A percentile compares a stretch with the other conserved stretches of the same genome.
Conservation (phyloP, 1,284 basidiomycete species). For the Puccinia novopanici region DNA sequence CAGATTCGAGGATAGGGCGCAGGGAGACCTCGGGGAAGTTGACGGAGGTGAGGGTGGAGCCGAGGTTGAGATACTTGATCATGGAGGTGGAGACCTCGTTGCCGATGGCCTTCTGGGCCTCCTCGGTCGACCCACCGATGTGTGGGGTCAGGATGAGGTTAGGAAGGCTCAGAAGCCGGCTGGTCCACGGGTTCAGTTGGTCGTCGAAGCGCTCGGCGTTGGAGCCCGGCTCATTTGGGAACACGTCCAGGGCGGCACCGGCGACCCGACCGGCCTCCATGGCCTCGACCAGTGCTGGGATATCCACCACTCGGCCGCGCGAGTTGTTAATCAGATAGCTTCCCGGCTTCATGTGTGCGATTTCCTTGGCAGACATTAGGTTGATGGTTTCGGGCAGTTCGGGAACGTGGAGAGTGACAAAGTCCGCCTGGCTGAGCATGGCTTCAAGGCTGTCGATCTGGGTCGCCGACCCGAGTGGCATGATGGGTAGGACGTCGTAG, state of each 20-base stretch:
- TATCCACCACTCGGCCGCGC: constrained; percentile 90
- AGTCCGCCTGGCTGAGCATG: constrained; percentile 80
- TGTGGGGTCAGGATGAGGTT: constrained; percentile 97
- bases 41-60: constrained; percentile 85
- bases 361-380: constrained; percentile 79
- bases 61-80: constrained; percentile 86
- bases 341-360: constrained; percentile 91
- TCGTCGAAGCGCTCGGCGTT: constrained; percentile 85
- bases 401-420: constrained; percentile 93
- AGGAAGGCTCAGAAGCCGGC: constrained; percentile 70
- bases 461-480: constrained; percentile 91
- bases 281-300: constrained; percentile 81
- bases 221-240: constrained; percentile 83
- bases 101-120: constrained; percentile 96
- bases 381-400: constrained; percentile 93
- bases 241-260: constrained; percentile 93
- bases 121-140: constrained; percentile 97
- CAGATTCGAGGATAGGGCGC: constrained; percentile 74
- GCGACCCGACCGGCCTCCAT: constrained; percentile 83
- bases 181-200: constrained; percentile 78
- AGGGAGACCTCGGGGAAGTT: constrained; percentile 99
- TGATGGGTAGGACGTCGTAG: constrained; percentile 92
- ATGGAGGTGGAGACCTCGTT: constrained; percentile 87
- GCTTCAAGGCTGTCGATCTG: constrained; percentile 81
- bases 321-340: constrained; percentile 98